Base-by-base conservation (phyloP, 805 yeast species). In the Naumovozyma dairenensis region DNA sequence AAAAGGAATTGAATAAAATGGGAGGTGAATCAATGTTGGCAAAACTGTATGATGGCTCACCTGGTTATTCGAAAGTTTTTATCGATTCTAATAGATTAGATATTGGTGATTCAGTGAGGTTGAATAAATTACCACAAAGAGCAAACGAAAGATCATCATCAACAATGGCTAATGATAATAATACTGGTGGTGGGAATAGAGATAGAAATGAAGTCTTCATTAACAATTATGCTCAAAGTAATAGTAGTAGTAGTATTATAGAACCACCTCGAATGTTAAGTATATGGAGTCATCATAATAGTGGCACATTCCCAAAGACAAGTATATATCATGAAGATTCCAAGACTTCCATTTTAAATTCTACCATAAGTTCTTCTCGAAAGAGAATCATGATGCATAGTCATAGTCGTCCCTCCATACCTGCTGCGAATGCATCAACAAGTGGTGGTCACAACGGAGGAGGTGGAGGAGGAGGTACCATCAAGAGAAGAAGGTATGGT, bases 21-120 rank as follows among this genome's bases (percentile, higher is more conserved):
- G 12, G 16, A n/a, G 6, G 25, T 17, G 18, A 21, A 22, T 20
- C 15, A 29, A 30, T 16, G 16, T 14, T 37, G 17, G 5, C 20
- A 13, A 39, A 38, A 19, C 20, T 53, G 25, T 55, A 53, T 35
- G 37, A 42, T n/a, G 52, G 53, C 10, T 51, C 59, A 0, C 60
- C 61, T 1, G 59, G 57, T 1, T 55, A 45, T 42, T 44, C 48
- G 18, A 50, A 51, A 21, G 48, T 54, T 5, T 56, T 55, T 34
- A 34, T 44, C 9, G 42, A 40, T 2, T 36, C 37, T 4, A 47
- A 50, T 25, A 35, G 59, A 15, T 39, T 48, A 14, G 57, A 53
- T 32, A 44, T 49, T n/a, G 57, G 55, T 4, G 53, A 48, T 27
- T 32, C 44, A 13, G 46, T 51, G 8, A 35, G 37, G n/a, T 27